Evolutionary conservation across 257 asterid genomes (phyloP).

Genomic region (Solanum ossicruentum): DNA sequence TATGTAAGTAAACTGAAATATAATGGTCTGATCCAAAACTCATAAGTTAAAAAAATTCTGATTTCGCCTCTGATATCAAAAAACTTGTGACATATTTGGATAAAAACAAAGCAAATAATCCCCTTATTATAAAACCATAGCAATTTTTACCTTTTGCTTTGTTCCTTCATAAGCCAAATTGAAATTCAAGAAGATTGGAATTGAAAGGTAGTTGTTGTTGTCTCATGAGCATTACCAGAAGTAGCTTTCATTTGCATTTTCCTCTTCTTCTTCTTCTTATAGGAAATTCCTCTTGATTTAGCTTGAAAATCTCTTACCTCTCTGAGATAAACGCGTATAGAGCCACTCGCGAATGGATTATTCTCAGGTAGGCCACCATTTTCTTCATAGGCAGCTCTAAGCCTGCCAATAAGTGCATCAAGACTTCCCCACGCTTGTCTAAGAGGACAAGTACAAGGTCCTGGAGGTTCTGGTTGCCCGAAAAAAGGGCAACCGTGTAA

Average conservation of each 20-base stretch:
- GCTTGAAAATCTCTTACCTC: conserved; percentile 6
- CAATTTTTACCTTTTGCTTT: not conserved
- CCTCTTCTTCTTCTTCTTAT: conserved; percentile 2
- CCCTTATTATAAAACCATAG: not conserved
- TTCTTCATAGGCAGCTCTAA: conserved; percentile 4
- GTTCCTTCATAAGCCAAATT: not conserved
- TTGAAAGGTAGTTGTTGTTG: not conserved
- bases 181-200: not conserved
- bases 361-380: not conserved
- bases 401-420: conserved; percentile 2
- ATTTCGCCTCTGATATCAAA: not conserved
- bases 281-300: conserved; percentile 1
- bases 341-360: not conserved
- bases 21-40: not conserved
- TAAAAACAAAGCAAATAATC: not conserved
- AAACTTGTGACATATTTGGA: not conserved
- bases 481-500: not conserved
- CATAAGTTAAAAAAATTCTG: not conserved
- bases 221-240: not conserved
- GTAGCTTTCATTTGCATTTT: not conserved
- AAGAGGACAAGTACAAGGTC: conserved; percentile 1
- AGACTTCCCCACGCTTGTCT: conserved; percentile 6
- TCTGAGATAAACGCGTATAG: conserved; percentile 1
- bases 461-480: conserved; percentile 3
- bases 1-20: not conserved